Evolutionary conservation across 73 alveolate species (phyloP), one percentile per base, ranked within the genome.

Genomic region (Paraurostyla sp.): DNA sequence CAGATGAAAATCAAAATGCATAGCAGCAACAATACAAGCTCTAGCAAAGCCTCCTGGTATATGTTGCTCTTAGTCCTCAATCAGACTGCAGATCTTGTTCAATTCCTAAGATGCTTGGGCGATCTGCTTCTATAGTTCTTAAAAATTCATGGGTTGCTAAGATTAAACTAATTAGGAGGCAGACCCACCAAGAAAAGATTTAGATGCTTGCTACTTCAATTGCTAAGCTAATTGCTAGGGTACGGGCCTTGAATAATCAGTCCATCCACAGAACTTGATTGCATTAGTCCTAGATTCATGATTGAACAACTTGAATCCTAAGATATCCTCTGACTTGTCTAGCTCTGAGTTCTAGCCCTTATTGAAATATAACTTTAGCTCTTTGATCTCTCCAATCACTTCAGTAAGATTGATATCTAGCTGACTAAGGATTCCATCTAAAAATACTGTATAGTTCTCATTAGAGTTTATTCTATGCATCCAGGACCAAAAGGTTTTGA

Each of bases 241-340:
- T 7, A 22, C 23, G 25, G 87, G 87, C 51, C 48, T 75, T 49
- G 33, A 22, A 52, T 25, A 75, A 49, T 75, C 87, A 20, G 87
- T 49, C 87, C 87, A 75, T 18, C 87, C 87, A 35, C 87, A 75
- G 32, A 75, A 75, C n/a, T 75, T 75, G 1, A 75, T 75, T 16
- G 33, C 58, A 22, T 49, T 43, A 4, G 29, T 48, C 48, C 87
- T 75, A 46, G 3, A 35, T 50, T 75, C 75, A 43, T 27, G 22
- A 22, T 11, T 46, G 33, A n/a, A 75, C 33, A 75, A 16, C 27
- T 32, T 75, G 29, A 75, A 23, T 6, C 87, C 87, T n/a, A 75
- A 33, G 49, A 75, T 22, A n/a, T 75, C 87, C 2, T 75, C 87
- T 13, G 43, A 15, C 18, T n/a, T 50, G 30, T 75, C 87, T 23